Base-by-base conservation (phyloP, 2,329 filamentous ascomycete species). In the Alternaria brassicae region DNA sequence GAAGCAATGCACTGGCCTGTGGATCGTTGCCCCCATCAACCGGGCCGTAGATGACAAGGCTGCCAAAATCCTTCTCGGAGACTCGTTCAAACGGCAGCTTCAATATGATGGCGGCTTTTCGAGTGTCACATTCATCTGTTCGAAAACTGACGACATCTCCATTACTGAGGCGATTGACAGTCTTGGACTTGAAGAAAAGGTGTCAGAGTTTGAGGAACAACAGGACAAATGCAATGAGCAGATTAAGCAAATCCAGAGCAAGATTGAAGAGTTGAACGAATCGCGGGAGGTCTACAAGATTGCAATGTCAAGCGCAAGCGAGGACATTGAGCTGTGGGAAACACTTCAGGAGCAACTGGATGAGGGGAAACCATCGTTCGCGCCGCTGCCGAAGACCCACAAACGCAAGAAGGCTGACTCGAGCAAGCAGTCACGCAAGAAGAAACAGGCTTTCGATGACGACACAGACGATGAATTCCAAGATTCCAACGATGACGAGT, bases 11-110 rank as follows among this genome's bases (percentile, higher is more conserved):
- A 84, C 83, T 2, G 81, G 83, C 3, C 70, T 89, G 0, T 89
- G 85, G 85, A 84, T 89, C 50, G 83, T 88, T n/a, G 85, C 86
- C 1, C 85, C 85, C 0, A 89, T 89, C 56, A 85, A 79, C 36
- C 78, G 87, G 12, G 85, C 85, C 1, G 85, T 89, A 1, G 84
- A 88, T 60, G 84, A 88, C 63, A 86, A 87, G 67, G 81, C 83
- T 2, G 85, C 86, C 0, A 84, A 85, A 56, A 81, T 79, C 0
- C 75, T 89, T 1, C 76, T 89, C 7, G 85, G 85, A 0, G 79
- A 85, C 17, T 80, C 81, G 0, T 88, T 88, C 76, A 86, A 84
- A 66, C 78, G 83, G 0, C 87, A 89, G 63, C 75, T 89, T 3
- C 84, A 87, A 56, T 85, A 85, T 65, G 87, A 89, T 58, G 83